These are phyloP conservation scores for Trichoderma oligosporum DNA, from an alignment of 2,329 filamentous ascomycete species.

Conservation along the genomic window DNA sequence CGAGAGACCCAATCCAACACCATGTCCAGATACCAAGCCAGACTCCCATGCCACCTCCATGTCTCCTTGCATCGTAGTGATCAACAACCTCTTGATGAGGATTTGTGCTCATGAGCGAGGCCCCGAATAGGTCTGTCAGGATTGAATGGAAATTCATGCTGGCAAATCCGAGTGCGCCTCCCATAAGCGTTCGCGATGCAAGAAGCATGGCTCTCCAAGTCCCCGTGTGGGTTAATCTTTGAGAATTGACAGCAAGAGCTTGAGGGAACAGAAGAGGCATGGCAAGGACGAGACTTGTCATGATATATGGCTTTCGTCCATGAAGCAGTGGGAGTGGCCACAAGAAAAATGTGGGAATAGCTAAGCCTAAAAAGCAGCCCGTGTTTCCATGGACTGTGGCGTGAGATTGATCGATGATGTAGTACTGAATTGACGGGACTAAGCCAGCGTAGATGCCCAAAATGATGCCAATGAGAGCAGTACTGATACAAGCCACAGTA, in stretches of 20 bases:
- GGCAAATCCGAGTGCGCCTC: slow-evolving; percentile 66
- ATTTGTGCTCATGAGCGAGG: slow-evolving; percentile 66
- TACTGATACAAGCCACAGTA: slow-evolving; percentile 66
- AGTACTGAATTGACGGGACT: slow-evolving; percentile 75
- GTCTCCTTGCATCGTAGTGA: slow-evolving; percentile 63
- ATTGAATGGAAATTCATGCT: slow-evolving; percentile 73
- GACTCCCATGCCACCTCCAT: slow-evolving; percentile 74
- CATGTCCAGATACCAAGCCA: slow-evolving; percentile 78
- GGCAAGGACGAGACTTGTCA: slow-evolving; percentile 63
- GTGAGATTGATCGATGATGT: slow-evolving; percentile 65
- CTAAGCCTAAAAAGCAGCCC: slow-evolving; percentile 66
- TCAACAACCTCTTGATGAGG: slow-evolving; percentile 70
- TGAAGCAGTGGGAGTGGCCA: slow-evolving; percentile 75
- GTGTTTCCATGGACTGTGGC: slow-evolving; percentile 70
- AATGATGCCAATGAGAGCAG: slow-evolving; percentile 65
- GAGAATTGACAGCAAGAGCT: slow-evolving; percentile 59
- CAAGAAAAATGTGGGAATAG: slow-evolving; percentile 63
- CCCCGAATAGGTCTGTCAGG: slow-evolving; percentile 71
- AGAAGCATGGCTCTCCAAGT: slow-evolving; percentile 60
- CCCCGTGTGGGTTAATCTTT: slow-evolving; percentile 52
- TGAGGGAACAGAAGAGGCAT: slow-evolving; percentile 74
- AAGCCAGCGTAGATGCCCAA: slow-evolving; percentile 74
- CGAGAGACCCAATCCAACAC: slow-evolving; percentile 69
- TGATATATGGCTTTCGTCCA: slow-evolving; percentile 72
- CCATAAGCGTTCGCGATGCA: slow-evolving; percentile 61